A percentile compares a stretch with the other conserved stretches of the same genome.
Evolutionary conservation across 2,329 filamentous ascomycete genomes (phyloP).

Genomic region (Bipolaris sorokiniana): DNA sequence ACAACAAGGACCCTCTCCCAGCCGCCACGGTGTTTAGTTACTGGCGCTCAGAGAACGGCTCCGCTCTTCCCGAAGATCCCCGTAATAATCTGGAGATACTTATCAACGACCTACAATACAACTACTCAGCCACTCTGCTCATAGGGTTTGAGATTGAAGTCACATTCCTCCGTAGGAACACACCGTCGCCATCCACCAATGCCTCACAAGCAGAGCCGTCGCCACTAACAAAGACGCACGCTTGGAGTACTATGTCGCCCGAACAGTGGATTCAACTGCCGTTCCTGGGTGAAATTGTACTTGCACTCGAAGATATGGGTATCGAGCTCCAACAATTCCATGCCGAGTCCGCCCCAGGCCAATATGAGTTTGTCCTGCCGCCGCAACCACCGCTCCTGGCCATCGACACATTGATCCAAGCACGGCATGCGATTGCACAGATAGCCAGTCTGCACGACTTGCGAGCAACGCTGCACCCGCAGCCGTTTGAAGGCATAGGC

Average conservation of each 20-base stretch:
- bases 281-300: slow-evolving; percentile 70
- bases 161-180: slow-evolving; percentile 65
- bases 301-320: slow-evolving; percentile 64
- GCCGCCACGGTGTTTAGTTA: slow-evolving; percentile 72
- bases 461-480: slow-evolving; percentile 75
- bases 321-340: slow-evolving; percentile 77
- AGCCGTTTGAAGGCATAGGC: slow-evolving; percentile 67
- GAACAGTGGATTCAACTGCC: slow-evolving; percentile 66
- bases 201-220: slow-evolving; percentile 35
- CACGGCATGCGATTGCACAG: slow-evolving; percentile 71
- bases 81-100: slow-evolving; percentile 55
- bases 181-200: slow-evolving; percentile 26
- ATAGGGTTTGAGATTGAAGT: slow-evolving; percentile 86
- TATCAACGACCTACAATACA: slow-evolving; percentile 58
- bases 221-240: slow-evolving; percentile 67
- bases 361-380: slow-evolving; percentile 78
- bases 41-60: slow-evolving; percentile 65
- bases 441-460: slow-evolving; percentile 68
- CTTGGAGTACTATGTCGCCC: slow-evolving; percentile 71
- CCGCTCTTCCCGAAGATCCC: slow-evolving; percentile 65
- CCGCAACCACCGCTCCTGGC: slow-evolving; percentile 68
- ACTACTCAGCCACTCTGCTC: slow-evolving; percentile 64
- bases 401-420: slow-evolving; percentile 73
- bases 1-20: slow-evolving; percentile 53
- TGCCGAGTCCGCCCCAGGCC: slow-evolving; percentile 72